These are phyloP conservation scores for Penicillium thymicola DNA, from an alignment of 2,329 filamentous ascomycete genomes.

Conservation along the genomic window DNA sequence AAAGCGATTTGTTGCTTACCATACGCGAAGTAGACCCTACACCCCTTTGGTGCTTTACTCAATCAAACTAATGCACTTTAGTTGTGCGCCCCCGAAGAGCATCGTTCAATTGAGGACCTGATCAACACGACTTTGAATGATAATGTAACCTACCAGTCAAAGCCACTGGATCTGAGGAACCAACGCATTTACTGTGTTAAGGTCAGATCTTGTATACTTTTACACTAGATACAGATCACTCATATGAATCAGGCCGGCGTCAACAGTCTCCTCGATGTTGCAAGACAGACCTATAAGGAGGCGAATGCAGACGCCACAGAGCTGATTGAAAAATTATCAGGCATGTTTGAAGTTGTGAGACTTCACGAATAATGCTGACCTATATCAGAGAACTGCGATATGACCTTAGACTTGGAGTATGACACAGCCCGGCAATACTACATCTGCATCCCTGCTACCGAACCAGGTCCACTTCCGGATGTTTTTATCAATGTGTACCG, in stretches of 20 bases:
- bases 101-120: constrained; percentile 58
- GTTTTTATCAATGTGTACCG: constrained; percentile 73
- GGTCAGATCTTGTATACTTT: constrained; percentile 38
- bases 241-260: constrained; percentile 61
- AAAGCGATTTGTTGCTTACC: constrained; percentile 61
- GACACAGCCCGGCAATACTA: constrained; percentile 78
- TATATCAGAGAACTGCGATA: constrained; percentile 52
- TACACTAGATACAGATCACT: constrained; percentile 14
- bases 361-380: constrained; percentile 17
- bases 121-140: constrained; percentile 73
- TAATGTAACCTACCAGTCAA: constrained; percentile 73
- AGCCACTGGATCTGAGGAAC: constrained; percentile 80
- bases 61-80: constrained; percentile 24
- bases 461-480: constrained; percentile 63
- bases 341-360: constrained; percentile 42
- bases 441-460: constrained; percentile 61
- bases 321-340: constrained; percentile 64
- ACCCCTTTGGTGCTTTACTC: background rate
- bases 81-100: constrained; percentile 64
- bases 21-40: constrained; percentile 56
- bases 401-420: constrained; percentile 67
- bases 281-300: constrained; percentile 85
- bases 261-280: constrained; percentile 82
- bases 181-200: constrained; percentile 89
- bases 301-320: constrained; percentile 73